Evolutionary conservation across 805 yeast species (phyloP).

Genomic region (Monosporozyma aerobia): DNA sequence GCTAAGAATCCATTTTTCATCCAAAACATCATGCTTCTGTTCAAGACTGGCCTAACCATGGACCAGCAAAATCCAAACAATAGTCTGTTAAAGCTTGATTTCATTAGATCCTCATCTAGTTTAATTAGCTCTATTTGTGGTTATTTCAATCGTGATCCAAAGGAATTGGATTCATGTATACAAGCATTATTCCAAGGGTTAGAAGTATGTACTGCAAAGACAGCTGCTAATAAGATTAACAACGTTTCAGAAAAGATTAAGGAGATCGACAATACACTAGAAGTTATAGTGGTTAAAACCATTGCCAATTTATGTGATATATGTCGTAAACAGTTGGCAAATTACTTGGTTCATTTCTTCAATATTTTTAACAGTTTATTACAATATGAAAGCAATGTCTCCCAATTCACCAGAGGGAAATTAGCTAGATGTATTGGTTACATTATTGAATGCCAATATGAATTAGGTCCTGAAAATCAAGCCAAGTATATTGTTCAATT

Average conservation of each 20-base stretch:
- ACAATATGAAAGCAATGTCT: slow-evolving; percentile 20
- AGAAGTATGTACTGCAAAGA: slow-evolving; percentile 14
- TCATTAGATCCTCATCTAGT: slow-evolving; percentile 23
- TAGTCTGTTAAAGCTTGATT: slow-evolving; percentile 17
- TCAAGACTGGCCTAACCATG: slow-evolving; percentile 21
- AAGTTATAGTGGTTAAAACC: slow-evolving; percentile 21
- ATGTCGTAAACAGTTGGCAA: slow-evolving; percentile 21
- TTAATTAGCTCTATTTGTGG: slow-evolving; percentile 24
- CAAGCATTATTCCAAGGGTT: slow-evolving; percentile 24
- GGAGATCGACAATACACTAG: slow-evolving; percentile 21
- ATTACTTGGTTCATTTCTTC: slow-evolving; percentile 19
- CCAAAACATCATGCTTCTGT: slow-evolving; percentile 16
- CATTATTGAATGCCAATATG: slow-evolving; percentile 43
- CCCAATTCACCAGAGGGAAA: slow-evolving; percentile 36
- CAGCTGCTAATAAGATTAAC: background rate
- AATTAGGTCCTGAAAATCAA: slow-evolving; percentile 37
- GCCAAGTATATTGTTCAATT: slow-evolving; percentile 30
- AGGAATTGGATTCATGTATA: slow-evolving; percentile 17
- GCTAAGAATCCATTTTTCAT: slow-evolving; percentile 17
- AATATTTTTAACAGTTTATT: slow-evolving; percentile 29
- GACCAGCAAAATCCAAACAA: slow-evolving; percentile 6
- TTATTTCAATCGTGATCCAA: slow-evolving; percentile 18
- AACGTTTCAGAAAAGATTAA: slow-evolving; percentile 1
- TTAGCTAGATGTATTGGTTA: slow-evolving; percentile 55
- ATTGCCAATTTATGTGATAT: slow-evolving; percentile 24